Base-by-base conservation (phyloP, 192 early-diverging fungal species). In the Chytriomyces sp. region DNA sequence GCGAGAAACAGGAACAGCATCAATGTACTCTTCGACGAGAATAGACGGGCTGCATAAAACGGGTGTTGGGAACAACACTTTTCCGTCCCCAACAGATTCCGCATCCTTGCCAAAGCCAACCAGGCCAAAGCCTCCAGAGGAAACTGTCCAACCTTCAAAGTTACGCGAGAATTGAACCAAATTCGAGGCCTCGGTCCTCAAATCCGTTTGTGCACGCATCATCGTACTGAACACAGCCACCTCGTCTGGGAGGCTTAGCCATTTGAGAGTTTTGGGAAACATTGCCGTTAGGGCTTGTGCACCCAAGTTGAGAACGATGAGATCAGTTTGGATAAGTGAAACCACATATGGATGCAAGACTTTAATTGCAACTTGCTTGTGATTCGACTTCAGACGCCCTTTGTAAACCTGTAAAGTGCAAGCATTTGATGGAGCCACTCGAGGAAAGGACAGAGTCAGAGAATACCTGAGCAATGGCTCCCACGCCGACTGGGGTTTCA, bases 391-490 rank as follows among this genome's bases (percentile, higher is more conserved):
- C 26, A 89, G 64, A 2, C 62, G 75, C 4, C 88, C 88, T 64
- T 88, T 84, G 73, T 89, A 89, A 26, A 80, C 79, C 76, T 73
- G 61, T 3, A 44, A 0, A 57, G 14, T 49, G 22, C 33, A 28
- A 41, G 70, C 22, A 12, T 64, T 22, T n/a, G n/a, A n/a, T n/a
- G n/a, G n/a, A n/a, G 2, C 44, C 22, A 70, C 1, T 75, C 34
- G n/a, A 10, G 40, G 14, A 22, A 55, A 36, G 8, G 10, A 1
- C 17, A 19, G 39, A 22, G 58, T 22, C 57, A 1, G 28, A 33
- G 30, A 85, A 84, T 39, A 95, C 95, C 81, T 99, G 97, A 0
- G 95, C 94, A 72, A 99, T 95, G 19, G 97, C 94, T 4, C 97
- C 97, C 19, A 94, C 93, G 0, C 97, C 97, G 31, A 96, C 82